Evolutionary conservation across 1,284 basidiomycete species (phyloP).

Genomic region (Heliocybe sulcata): DNA sequence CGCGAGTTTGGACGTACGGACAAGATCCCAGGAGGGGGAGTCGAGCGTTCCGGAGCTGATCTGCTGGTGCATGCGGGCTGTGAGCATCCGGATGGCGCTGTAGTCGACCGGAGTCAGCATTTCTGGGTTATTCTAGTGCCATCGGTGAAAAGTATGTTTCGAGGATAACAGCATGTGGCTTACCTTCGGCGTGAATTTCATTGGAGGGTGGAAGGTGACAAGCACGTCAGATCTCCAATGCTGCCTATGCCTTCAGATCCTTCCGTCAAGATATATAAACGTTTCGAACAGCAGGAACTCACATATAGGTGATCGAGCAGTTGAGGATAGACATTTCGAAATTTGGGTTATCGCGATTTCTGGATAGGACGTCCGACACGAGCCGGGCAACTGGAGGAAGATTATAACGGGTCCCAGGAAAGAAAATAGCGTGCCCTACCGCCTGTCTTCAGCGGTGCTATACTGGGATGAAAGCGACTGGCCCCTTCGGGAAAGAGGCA

Average conservation of each 20-base stretch:
- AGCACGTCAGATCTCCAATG: constrained; percentile 83
- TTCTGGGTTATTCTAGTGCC: constrained; percentile 63
- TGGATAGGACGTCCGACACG: constrained; percentile 70
- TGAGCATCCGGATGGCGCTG: constrained; percentile 50
- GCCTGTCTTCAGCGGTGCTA: constrained; percentile 81
- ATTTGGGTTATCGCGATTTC: constrained; percentile 55
- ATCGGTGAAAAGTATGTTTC: constrained; percentile 4
- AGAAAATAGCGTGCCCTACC: constrained; percentile 36
- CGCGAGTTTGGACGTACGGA: constrained; percentile 69
- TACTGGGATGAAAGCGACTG: constrained; percentile 75
- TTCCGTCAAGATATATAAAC: constrained; percentile 26
- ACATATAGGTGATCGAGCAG: constrained; percentile 83
- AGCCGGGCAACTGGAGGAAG: constrained; percentile 69
- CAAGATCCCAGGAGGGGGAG: constrained; percentile 74
- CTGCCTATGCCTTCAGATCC: constrained; percentile 41
- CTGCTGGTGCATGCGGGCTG: constrained; percentile 52
- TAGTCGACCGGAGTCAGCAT: constrained; percentile 64
- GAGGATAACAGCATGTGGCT: background rate
- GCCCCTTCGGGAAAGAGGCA: constrained; percentile 81
- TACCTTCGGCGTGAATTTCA: constrained; percentile 61
- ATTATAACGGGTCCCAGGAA: too few species aligned
- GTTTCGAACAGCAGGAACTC: constrained; percentile 11
- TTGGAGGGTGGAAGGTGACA: constrained; percentile 74
- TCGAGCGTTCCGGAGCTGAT: constrained; percentile 75
- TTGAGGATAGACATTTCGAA: constrained; percentile 71